Percentiles rank a stretch among this genome's conserved stretches.
These are phyloP conservation scores for Aspergillus aculeatinus DNA, from an alignment of 2,329 filamentous ascomycete species.

Conservation along the genomic window DNA sequence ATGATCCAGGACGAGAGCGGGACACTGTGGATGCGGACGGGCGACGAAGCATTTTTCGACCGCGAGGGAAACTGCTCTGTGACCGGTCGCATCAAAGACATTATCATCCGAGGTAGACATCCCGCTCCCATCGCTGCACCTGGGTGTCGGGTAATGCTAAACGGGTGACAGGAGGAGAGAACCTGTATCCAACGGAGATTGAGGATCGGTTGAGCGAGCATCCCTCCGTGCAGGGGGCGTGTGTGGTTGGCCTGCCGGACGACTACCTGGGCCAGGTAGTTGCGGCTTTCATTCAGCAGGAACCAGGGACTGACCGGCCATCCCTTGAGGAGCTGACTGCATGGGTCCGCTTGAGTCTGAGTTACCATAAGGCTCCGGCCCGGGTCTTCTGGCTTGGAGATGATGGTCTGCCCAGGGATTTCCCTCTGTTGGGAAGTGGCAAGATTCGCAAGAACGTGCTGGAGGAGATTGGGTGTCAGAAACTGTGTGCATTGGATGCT, in stretches of 20 bases:
- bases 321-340: too few species aligned
- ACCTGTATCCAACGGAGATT: conserved; percentile 67
- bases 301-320: too few species aligned
- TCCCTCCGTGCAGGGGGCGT: conserved; percentile 55
- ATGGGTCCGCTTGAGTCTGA: too few species aligned
- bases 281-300: not conserved
- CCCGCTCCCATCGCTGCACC: conserved; percentile 32
- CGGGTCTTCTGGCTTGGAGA: too few species aligned
- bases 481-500: too few species aligned
- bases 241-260: conserved; percentile 62
- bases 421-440: too few species aligned
- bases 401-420: too few species aligned
- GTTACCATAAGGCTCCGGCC: too few species aligned
- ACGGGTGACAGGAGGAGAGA: conserved; percentile 53
- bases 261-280: conserved; percentile 40
- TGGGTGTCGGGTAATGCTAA: too few species aligned
- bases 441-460: too few species aligned
- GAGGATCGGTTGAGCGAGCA: conserved; percentile 65
- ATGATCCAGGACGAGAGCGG: conserved; percentile 60
- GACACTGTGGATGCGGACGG: conserved; percentile 61
- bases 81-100: conserved; percentile 72
- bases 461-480: too few species aligned
- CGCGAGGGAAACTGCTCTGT: conserved; percentile 64
- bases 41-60: conserved; percentile 53
- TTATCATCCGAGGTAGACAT: conserved; percentile 63